Evolutionary conservation across 2,329 filamentous ascomycete genomes (phyloP).

Genomic region (Diplocarpon mali): DNA sequence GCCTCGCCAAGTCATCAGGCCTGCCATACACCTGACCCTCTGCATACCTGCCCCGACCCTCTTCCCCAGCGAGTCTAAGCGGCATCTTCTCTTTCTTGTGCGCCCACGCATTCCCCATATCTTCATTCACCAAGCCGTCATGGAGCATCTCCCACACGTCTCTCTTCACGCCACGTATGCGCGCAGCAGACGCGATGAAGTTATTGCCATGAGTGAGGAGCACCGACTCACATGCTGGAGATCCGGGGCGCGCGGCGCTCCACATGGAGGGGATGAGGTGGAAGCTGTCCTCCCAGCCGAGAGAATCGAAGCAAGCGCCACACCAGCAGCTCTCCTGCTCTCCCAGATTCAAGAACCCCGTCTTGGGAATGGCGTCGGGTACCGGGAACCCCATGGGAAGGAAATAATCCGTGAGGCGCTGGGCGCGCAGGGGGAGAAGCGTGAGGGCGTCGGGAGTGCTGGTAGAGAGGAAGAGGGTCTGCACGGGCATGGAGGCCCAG

Average conservation of each 20-base stretch:
- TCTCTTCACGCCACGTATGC: slow-evolving; percentile 28
- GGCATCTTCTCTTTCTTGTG: slow-evolving; percentile 21
- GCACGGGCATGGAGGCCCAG: slow-evolving; percentile 34
- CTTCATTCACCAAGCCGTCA: slow-evolving; percentile 18
- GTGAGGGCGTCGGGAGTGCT: slow-evolving; percentile 4
- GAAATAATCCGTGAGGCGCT: slow-evolving; percentile 17
- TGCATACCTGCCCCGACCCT: slow-evolving; percentile 11
- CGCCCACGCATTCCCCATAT: slow-evolving; percentile 21
- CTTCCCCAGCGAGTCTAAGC: slow-evolving; percentile 11
- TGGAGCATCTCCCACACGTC: slow-evolving; percentile 23
- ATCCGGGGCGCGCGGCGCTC: slow-evolving; percentile 23
- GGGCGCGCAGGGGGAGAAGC: slow-evolving; percentile 1
- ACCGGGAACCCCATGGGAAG: slow-evolving; percentile 28
- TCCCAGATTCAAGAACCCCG: slow-evolving; percentile 35
- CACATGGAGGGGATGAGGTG: slow-evolving; percentile 29
- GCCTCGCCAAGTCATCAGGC: slow-evolving; percentile 22
- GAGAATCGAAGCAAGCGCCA: slow-evolving; percentile 30
- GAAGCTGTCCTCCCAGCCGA: slow-evolving; percentile 31
- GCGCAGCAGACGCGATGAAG: slow-evolving; percentile 34
- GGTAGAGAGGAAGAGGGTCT: slow-evolving; percentile 35
- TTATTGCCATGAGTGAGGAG: slow-evolving; percentile 36
- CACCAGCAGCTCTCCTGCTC: slow-evolving; percentile 30
- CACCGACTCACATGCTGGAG: slow-evolving; percentile 26
- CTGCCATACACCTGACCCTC: slow-evolving; percentile 14
- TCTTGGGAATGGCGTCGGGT: slow-evolving; percentile 30